Conservation (phyloP, 2,329 filamentous ascomycete genomes). For the Diaporthe batatas region DNA sequence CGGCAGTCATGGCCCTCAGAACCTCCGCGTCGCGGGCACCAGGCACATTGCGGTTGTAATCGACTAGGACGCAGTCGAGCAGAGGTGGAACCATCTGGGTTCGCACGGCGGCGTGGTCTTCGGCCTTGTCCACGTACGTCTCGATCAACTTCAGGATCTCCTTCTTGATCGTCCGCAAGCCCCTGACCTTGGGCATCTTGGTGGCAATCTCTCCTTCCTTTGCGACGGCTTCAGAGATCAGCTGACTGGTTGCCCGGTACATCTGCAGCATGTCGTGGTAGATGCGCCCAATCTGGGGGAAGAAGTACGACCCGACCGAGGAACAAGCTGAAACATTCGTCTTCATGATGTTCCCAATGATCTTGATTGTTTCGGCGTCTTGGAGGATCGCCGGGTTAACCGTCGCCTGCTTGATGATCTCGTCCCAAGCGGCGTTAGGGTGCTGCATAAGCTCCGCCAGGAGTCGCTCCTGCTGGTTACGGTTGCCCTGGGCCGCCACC, state of each 20-base stretch:
- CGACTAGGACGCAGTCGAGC: slow-evolving; percentile 90
- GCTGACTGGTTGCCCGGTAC: slow-evolving; percentile 96
- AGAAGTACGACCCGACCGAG: slow-evolving; percentile 97
- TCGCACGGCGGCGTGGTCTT: slow-evolving; percentile 93
- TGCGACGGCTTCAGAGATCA: slow-evolving; percentile 93
- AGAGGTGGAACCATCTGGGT: slow-evolving; percentile 96
- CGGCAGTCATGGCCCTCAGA: slow-evolving; percentile 95
- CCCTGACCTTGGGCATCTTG: slow-evolving; percentile 96
- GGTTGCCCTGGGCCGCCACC: slow-evolving; percentile 98
- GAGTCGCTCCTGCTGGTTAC: slow-evolving; percentile 90
- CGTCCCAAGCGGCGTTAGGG: slow-evolving; percentile 94
- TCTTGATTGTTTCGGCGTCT: slow-evolving; percentile 95
- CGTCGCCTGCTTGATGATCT: slow-evolving; percentile 90
- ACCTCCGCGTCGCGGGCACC: slow-evolving; percentile 97
- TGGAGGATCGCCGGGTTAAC: slow-evolving; percentile 88
- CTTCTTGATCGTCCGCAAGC: slow-evolving; percentile 97
- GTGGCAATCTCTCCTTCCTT: slow-evolving; percentile 92
- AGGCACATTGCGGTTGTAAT: slow-evolving; percentile 97
- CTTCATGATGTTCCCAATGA: slow-evolving; percentile 99
- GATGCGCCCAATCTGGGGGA: slow-evolving; percentile 96
- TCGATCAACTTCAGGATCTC: slow-evolving; percentile 99
- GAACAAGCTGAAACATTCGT: slow-evolving; percentile 99
- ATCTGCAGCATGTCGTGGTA: slow-evolving; percentile 99
- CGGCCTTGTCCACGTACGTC: slow-evolving; percentile 97
- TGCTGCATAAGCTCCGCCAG: slow-evolving; percentile 93